A percentile compares a stretch with the other conserved stretches of the same genome.
phyloP scores from a whole-genome alignment of 1,284 basidiomycete genomes.

The Sparassis latifolia region DNA sequence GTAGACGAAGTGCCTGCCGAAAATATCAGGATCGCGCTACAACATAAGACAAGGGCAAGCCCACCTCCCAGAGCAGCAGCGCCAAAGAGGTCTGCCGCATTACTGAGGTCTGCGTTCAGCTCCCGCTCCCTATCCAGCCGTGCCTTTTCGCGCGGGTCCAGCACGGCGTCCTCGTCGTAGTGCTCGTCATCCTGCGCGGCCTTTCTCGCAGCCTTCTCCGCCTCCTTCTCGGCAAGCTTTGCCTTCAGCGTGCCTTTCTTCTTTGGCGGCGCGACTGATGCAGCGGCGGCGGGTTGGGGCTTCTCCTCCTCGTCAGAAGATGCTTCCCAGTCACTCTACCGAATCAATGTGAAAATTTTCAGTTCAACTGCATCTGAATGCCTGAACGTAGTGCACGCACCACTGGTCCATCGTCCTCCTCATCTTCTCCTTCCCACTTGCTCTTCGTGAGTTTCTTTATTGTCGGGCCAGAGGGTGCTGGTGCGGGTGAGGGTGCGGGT shows the following conservation, averaged over 20 bases:
- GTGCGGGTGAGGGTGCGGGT: slow-evolving; percentile 25
- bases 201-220: slow-evolving; percentile 45
- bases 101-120: slow-evolving; percentile 78
- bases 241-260: slow-evolving; percentile 89
- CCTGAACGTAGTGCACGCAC: slow-evolving; percentile 30
- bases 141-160: slow-evolving; percentile 77
- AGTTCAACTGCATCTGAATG: neutral
- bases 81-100: slow-evolving; percentile 78
- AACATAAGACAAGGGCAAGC: slow-evolving; percentile 12
- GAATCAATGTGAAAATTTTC: neutral
- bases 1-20: slow-evolving; percentile 52
- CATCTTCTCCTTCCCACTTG: slow-evolving; percentile 87
- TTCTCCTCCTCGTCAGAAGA: slow-evolving; percentile 74
- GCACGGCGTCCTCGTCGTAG: slow-evolving; percentile 72
- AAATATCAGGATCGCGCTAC: neutral
- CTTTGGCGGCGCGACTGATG: slow-evolving; percentile 60
- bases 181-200: slow-evolving; percentile 35
- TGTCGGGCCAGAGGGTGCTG: slow-evolving; percentile 34
- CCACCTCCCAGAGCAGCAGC: slow-evolving; percentile 60
- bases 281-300: slow-evolving; percentile 30
- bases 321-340: slow-evolving; percentile 89
- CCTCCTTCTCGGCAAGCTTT: slow-evolving; percentile 87
- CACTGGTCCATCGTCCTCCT: slow-evolving; percentile 59
- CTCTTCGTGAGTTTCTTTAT: slow-evolving; percentile 40
- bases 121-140: slow-evolving; percentile 72